Percentiles rank a stretch among this genome's conserved stretches.
Evolutionary conservation across 2,329 filamentous ascomycete species (phyloP).

Genomic region (Talaromyces marneffei): DNA sequence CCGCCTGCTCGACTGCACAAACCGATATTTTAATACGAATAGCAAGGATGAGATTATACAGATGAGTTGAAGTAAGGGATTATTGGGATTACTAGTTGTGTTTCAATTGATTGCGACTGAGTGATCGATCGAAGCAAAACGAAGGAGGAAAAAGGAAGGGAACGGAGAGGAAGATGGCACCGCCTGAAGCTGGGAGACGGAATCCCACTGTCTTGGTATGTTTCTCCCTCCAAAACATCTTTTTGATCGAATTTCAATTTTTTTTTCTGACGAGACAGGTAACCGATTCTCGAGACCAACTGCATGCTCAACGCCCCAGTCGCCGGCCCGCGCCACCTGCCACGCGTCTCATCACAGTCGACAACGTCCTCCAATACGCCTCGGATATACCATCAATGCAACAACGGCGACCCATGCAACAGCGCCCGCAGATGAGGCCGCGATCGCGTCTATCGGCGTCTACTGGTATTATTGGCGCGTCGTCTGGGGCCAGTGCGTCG

Average conservation of each 20-base stretch:
- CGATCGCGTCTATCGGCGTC: conserved; percentile 28
- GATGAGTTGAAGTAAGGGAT: background rate
- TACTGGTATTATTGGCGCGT: background rate
- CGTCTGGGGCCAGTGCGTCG: background rate
- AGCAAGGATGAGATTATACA: background rate
- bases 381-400: conserved; percentile 94
- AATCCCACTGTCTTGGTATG: conserved; percentile 43
- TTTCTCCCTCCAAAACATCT: background rate
- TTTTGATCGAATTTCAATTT: background rate
- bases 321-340: conserved; percentile 31
- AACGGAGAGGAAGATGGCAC: conserved; percentile 8
- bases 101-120: background rate
- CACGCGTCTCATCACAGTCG: conserved; percentile 78
- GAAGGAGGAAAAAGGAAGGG: too few species aligned
- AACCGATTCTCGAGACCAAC: conserved; percentile 41
- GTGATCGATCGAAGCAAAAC: background rate
- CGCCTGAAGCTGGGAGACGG: conserved; percentile 29
- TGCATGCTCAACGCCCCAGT: conserved; percentile 25
- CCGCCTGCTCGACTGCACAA: background rate
- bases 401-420: conserved; percentile 60
- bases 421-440: conserved; percentile 23
- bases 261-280: conserved; percentile 31
- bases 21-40: background rate
- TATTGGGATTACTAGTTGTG: background rate
- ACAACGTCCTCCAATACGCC: conserved; percentile 89